A percentile compares a stretch with the other conserved stretches of the same genome.
phyloP scores from a whole-genome alignment of 2,329 filamentous ascomycete species.

The Botrytis pseudocinerea region DNA sequence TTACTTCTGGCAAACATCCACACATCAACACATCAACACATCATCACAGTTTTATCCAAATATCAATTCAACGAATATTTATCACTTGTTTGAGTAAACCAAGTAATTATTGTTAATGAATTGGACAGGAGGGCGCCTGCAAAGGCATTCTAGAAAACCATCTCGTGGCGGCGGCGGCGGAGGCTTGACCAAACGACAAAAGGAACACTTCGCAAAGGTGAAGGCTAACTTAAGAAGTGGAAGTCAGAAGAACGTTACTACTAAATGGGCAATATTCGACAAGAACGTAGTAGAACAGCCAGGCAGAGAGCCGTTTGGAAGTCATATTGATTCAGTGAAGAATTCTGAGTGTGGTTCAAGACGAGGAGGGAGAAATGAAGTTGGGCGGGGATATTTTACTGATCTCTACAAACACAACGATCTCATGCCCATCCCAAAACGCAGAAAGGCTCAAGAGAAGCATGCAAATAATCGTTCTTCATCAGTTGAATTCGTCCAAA shows the following conservation, averaged over 20 bases:
- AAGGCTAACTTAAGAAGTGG: slow-evolving; percentile 41
- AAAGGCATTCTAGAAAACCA: slow-evolving; percentile 44
- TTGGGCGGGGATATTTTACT: not conserved
- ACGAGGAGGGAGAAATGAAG: not conserved
- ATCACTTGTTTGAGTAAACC: not conserved
- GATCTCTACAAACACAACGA: not conserved
- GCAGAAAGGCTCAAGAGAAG: not conserved
- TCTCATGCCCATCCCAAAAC: not conserved
- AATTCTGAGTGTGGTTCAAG: not conserved
- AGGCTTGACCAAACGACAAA: slow-evolving; percentile 42
- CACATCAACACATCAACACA: not conserved
- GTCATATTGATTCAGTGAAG: not conserved
- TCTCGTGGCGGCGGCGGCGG: slow-evolving; percentile 34
- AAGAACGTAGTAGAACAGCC: slow-evolving; percentile 21
- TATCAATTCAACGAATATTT: not conserved
- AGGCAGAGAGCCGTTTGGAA: not conserved
- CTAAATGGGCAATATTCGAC: slow-evolving; percentile 31
- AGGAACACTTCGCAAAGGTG: slow-evolving; percentile 50
- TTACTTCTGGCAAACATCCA: not conserved
- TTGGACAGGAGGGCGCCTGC: slow-evolving; percentile 51
- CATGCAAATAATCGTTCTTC: not conserved
- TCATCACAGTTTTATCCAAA: not conserved
- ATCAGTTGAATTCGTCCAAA: not conserved
- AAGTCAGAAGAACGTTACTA: slow-evolving; percentile 39
- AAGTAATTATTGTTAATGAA: slow-evolving; percentile 44